Evolutionary conservation across 768 basidiomycete genomes (phyloP).

Genomic region (Mycena capillaripes): DNA sequence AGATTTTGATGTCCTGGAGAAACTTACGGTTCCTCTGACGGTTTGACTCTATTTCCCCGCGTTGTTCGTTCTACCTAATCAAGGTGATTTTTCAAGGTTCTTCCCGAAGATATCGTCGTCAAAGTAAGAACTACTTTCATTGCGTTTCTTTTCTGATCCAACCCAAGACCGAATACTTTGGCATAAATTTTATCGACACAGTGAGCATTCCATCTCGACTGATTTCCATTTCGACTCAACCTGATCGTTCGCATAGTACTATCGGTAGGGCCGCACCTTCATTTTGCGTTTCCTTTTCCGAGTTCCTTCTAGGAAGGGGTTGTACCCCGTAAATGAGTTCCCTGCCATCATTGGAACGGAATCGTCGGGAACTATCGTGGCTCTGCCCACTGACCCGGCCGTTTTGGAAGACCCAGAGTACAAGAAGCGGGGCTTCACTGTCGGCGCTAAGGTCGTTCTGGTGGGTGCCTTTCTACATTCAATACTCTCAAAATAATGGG

Average conservation of each 20-base stretch:
- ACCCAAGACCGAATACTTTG: constrained; percentile 72
- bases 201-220: background rate
- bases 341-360: constrained; percentile 86
- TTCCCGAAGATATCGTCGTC: constrained; percentile 62
- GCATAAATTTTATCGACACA: constrained; percentile 78
- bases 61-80: constrained; percentile 34
- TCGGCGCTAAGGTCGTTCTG: constrained; percentile 82
- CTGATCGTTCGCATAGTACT: constrained; percentile 63
- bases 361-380: constrained; percentile 80
- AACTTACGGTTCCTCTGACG: constrained; percentile 28
- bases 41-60: background rate
- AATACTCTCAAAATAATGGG: background rate
- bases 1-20: constrained; percentile 71
- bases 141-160: background rate
- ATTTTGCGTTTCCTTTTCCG: background rate
- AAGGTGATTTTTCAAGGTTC: constrained; percentile 53
- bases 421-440: constrained; percentile 72
- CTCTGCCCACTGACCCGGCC: constrained; percentile 75
- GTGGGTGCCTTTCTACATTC: constrained; percentile 55
- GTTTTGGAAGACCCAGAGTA: constrained; percentile 73
- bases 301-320: constrained; percentile 60
- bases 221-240: background rate
- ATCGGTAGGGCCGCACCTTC: constrained; percentile 59
- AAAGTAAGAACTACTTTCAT: constrained; percentile 46
- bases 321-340: constrained; percentile 71